Base-by-base conservation (phyloP, 352 stramenopile genomes). In the Phytophthora niederhauseri region DNA sequence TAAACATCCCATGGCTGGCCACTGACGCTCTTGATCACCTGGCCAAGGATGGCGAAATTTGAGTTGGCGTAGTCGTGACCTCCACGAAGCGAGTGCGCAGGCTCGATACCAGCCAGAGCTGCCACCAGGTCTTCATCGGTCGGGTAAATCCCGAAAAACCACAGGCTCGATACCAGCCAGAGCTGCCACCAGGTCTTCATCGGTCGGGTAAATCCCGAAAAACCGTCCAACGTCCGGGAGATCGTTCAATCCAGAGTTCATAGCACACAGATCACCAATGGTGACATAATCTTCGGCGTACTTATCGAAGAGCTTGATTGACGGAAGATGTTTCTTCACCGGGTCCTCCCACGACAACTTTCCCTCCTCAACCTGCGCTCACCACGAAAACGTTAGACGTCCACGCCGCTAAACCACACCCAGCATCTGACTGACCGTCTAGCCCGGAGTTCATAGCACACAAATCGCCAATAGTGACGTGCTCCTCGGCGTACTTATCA, bases 361-460 rank as follows among this genome's bases (percentile, higher is more conserved):
- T 9, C 75, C 70, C 28, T 92, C 81, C 46, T 90, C 82, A 17
- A 86, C 77, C 65, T 81, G 24, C 20, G 49, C 7, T 28, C 14
- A 50, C 36, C 56, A 28, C 6, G 36, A 19, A 19, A 38, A 20
- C 6, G 56, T 36, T 22, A 65, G 30, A 48, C 17, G 8, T 49
- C 41, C 17, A 20, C 20, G 12, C 2, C 19, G 4, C 1, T n/a
- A n/a, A n/a, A n/a, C n/a, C n/a, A n/a, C n/a, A n/a, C n/a, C n/a
- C n/a, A n/a, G n/a, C n/a, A n/a, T n/a, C n/a, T n/a, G n/a, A n/a
- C n/a, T n/a, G 34, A 9, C 60, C 67, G 17, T 61, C 70, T 9
- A 85, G 57, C 2, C 82, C 80, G 0, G 84, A 90, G 67, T 92
- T 90, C 84, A 92, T 90, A 0, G 78, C 62, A 31, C 80, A 63